Percentiles rank a stretch among this genome's conserved stretches.
These are phyloP conservation scores for Cutaneotrichosporon spelunceum DNA, from an alignment of 1,284 basidiomycete species.

Conservation along the genomic window DNA sequence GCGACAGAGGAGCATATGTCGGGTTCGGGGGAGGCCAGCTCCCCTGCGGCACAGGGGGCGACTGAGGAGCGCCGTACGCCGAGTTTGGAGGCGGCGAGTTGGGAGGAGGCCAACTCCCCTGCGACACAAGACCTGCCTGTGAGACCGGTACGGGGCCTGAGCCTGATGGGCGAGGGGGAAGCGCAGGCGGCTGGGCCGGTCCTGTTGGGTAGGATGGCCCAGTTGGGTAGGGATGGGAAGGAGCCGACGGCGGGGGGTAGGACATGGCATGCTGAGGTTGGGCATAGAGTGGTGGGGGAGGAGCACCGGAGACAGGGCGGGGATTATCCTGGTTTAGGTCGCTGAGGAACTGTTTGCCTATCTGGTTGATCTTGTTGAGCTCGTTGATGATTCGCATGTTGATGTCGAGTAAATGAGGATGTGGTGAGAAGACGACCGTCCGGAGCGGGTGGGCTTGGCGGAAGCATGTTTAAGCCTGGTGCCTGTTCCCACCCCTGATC, in stretches of 20 bases:
- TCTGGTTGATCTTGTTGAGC: constrained; percentile 5
- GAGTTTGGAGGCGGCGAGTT: too few species aligned
- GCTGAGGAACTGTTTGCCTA: neutral
- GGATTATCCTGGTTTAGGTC: neutral
- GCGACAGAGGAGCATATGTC: too few species aligned
- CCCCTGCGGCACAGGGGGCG: neutral
- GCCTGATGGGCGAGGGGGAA: neutral
- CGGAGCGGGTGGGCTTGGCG: neutral
- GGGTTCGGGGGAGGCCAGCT: neutral
- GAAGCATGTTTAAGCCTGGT: neutral
- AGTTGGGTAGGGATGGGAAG: neutral
- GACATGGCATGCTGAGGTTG: neutral
- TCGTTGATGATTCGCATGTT: neutral
- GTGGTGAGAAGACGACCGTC: neutral
- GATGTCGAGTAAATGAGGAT: neutral
- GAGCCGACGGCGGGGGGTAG: neutral
- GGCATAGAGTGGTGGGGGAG: neutral
- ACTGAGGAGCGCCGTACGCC: neutral
- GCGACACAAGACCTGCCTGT: neutral
- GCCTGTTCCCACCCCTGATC: neutral
- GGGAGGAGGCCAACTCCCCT: neutral
- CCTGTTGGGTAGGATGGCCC: too few species aligned
- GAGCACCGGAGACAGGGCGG: neutral
- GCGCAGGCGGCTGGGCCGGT: too few species aligned
- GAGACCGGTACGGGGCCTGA: neutral